Evolutionary conservation across 2,329 filamentous ascomycete genomes (phyloP), one percentile per base, ranked within the genome.

Genomic region (Sporothrix globosa): DNA sequence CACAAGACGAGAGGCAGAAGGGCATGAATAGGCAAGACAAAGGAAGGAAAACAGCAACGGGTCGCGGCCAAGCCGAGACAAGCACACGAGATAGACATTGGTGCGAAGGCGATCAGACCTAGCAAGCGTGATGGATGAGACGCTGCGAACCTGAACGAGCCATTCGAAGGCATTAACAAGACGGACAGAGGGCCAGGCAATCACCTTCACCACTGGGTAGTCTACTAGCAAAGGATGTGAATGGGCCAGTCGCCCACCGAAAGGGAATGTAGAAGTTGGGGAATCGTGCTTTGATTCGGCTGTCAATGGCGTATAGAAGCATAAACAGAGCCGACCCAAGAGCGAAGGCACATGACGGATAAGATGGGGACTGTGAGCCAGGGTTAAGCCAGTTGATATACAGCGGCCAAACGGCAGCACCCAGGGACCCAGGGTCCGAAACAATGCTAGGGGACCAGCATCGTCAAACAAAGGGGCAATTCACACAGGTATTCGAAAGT

Each of bases 21-120:
- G 58, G n/a, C 3, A 63, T 10, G 46, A 48, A 27, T 9, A 24
- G 21, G 56, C 60, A 60, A 41, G 50, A 53, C 21, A 30, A 46
- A 34, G 65, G 53, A 50, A 34, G 67, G 53, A 54, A 58, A 54
- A 69, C 72, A 68, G 67, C 2, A 14, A 21, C 63, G 63, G 63
- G 2, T 21, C 17, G 27, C 19, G 30, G 21, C 13, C 27, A 39
- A 61, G 61, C 21, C 54, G 39, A 58, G 46, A 46, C 39, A 63
- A 6, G 19, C 44, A 53, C 30, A 27, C 13, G 46, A 34, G 69
- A 69, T 14, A 19, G 50, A 46, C 73, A 72, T 19, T 67, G 34
- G 52, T 54, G 53, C 48, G 34, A 19, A 68, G 69, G 44, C 69
- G 69, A 70, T 70, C 69, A 69, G 60, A 69, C 68, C 54, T 19